These are phyloP conservation scores for Epichloe aotearoae DNA, from an alignment of 2,329 filamentous ascomycete genomes.

Conservation along the genomic window DNA sequence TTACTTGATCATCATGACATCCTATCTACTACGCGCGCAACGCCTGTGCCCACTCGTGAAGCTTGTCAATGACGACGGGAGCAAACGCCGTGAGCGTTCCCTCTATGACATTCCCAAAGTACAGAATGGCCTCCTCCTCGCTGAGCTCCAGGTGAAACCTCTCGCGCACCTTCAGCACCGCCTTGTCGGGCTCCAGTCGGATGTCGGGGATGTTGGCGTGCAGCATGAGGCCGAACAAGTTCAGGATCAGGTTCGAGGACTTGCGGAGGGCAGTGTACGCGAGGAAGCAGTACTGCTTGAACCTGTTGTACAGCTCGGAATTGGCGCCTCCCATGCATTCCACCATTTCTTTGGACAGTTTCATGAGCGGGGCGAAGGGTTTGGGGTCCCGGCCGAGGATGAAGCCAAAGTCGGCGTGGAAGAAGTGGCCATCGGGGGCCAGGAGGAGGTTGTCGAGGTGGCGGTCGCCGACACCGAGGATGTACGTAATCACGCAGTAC, in stretches of 20 bases:
- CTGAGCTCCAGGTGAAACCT: conserved; percentile 82
- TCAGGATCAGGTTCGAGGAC: conserved; percentile 79
- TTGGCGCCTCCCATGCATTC: conserved; percentile 88
- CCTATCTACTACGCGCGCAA: conserved; percentile 52
- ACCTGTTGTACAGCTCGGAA: conserved; percentile 71
- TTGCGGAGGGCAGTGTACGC: conserved; percentile 87
- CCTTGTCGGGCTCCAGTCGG: conserved; percentile 80
- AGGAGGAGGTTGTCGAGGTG: conserved; percentile 93
- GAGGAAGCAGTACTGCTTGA: conserved; percentile 93
- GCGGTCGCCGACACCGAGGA: conserved; percentile 88
- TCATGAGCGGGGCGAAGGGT: conserved; percentile 93
- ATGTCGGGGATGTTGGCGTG: conserved; percentile 97
- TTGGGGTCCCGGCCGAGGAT: conserved; percentile 96
- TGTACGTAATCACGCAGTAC: conserved; percentile 97
- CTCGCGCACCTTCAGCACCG: conserved; percentile 88
- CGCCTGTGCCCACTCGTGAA: conserved; percentile 88
- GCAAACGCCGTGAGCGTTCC: conserved; percentile 83
- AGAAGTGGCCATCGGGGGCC: conserved; percentile 83
- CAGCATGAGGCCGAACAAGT: conserved; percentile 92
- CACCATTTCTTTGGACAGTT: conserved; percentile 95
- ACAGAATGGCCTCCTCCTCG: conserved; percentile 81
- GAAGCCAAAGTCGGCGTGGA: conserved; percentile 97
- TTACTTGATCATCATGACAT: not conserved
- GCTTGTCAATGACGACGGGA: conserved; percentile 84
- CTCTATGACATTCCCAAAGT: conserved; percentile 81